These are phyloP conservation scores for Olyra latifolia DNA, from an alignment of 176 grass and related monocot species.

Conservation along the genomic window DNA sequence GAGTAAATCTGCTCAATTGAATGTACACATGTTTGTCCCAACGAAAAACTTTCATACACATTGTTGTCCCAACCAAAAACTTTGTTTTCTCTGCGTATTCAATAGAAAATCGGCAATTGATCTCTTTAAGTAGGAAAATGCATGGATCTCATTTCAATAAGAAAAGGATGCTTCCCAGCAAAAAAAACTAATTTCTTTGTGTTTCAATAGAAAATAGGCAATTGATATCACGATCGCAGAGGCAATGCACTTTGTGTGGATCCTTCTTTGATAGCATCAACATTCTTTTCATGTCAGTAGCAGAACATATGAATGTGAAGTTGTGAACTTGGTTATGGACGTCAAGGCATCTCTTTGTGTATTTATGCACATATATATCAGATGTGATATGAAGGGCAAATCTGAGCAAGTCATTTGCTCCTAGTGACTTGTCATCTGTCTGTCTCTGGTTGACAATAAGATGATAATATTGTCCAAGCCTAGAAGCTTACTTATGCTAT, in stretches of 20 bases:
- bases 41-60: too few relatives aligned
- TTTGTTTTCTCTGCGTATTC: too few relatives aligned
- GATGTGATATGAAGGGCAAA: constrained; percentile 79
- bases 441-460: constrained; percentile 81
- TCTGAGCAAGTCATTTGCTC: constrained; percentile 91
- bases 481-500: constrained; percentile 76
- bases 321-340: constrained; percentile 94
- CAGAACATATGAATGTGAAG: constrained; percentile 90
- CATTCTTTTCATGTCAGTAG: constrained; percentile 95
- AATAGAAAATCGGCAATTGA: too few relatives aligned
- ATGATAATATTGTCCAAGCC: constrained; percentile 93
- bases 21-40: too few relatives aligned
- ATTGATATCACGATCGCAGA: too few relatives aligned
- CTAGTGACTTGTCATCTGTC: constrained; percentile 83
- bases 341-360: constrained; percentile 97
- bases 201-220: too few relatives aligned
- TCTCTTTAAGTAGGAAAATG: too few relatives aligned
- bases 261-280: constrained; percentile 89
- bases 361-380: constrained; percentile 93
- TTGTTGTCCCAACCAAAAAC: too few relatives aligned
- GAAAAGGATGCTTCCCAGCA: too few relatives aligned
- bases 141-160: too few relatives aligned
- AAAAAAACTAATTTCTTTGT: too few relatives aligned
- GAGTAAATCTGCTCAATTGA: too few relatives aligned
- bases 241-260: neutral